Evolutionary conservation across 805 yeast genomes (phyloP).

Genomic region (Candida boidinii): DNA sequence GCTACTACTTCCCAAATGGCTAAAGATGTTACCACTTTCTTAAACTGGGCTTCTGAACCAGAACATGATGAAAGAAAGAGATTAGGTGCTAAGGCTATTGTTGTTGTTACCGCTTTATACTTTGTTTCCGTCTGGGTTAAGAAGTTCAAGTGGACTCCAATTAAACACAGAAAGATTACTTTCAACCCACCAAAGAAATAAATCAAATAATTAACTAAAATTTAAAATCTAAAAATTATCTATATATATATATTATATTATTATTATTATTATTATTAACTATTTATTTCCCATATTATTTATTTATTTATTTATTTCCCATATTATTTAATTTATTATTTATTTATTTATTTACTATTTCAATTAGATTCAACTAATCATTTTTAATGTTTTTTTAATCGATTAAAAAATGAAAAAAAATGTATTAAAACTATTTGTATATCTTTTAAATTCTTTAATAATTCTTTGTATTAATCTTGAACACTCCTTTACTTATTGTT

Average conservation of each 20-base stretch:
- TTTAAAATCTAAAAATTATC: background rate
- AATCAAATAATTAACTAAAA: slow-evolving; percentile 5
- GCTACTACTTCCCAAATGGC: slow-evolving; percentile 99
- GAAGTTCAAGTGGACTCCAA: slow-evolving; percentile 96
- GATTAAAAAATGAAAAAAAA: too few species aligned
- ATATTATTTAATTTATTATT: too few species aligned
- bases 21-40: slow-evolving; percentile 91
- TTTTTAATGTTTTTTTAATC: too few species aligned
- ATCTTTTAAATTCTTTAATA: too few species aligned
- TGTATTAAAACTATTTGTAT: too few species aligned
- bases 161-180: slow-evolving; percentile 89
- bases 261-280: background rate
- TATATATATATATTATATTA: background rate
- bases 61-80: slow-evolving; percentile 98
- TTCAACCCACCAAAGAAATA: slow-evolving; percentile 86
- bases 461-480: too few species aligned
- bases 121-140: slow-evolving; percentile 83
- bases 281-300: background rate
- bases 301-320: too few species aligned
- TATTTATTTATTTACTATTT: too few species aligned
- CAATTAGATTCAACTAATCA: too few species aligned
- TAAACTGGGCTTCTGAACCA: slow-evolving; percentile 98
- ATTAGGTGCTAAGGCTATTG: slow-evolving; percentile 87
- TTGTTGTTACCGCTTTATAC: slow-evolving; percentile 71
- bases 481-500: too few species aligned